phyloP scores from a whole-genome alignment of 2,329 filamentous ascomycete genomes.

The Cladophialophora carrionii region DNA sequence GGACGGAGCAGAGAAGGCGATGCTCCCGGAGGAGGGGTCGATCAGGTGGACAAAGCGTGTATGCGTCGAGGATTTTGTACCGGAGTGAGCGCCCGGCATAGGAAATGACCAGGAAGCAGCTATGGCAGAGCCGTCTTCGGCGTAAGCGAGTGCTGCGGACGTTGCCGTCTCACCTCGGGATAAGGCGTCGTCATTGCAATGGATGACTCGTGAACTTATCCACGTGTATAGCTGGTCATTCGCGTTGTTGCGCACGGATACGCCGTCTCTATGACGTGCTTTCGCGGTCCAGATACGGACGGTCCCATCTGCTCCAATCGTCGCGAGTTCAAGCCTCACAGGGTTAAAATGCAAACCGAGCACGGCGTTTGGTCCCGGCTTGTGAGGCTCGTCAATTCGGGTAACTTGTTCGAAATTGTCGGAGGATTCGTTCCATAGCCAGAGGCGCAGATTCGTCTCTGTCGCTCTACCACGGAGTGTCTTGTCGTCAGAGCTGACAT shows the following conservation, averaged over 20 bases:
- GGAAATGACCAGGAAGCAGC: slow-evolving; percentile 57
- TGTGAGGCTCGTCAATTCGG: slow-evolving; percentile 81
- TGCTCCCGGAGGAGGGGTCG: slow-evolving; percentile 68
- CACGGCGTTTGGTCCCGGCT: slow-evolving; percentile 60
- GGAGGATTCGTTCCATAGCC: slow-evolving; percentile 63
- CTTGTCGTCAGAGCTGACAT: slow-evolving; percentile 36
- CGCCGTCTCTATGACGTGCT: slow-evolving; percentile 67
- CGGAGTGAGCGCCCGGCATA: not conserved
- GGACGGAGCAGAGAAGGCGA: slow-evolving; percentile 69
- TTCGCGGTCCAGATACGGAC: slow-evolving; percentile 82
- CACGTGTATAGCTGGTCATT: slow-evolving; percentile 70
- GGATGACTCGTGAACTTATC: slow-evolving; percentile 64
- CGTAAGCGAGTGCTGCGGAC: slow-evolving; percentile 72
- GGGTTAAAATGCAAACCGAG: slow-evolving; percentile 75
- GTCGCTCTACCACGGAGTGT: slow-evolving; percentile 20
- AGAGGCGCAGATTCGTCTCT: slow-evolving; percentile 89
- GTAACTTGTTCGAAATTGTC: slow-evolving; percentile 74
- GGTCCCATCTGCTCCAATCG: slow-evolving; percentile 77
- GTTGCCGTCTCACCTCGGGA: slow-evolving; percentile 6
- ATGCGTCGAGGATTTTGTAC: slow-evolving; percentile 39
- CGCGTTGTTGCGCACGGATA: slow-evolving; percentile 50
- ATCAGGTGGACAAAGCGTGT: slow-evolving; percentile 73
- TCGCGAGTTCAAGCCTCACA: slow-evolving; percentile 72
- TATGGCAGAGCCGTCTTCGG: slow-evolving; percentile 81
- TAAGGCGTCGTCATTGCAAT: slow-evolving; percentile 45